Conservation (phyloP, 2,329 filamentous ascomycete genomes). For the Uncinocarpus reesii region DNA sequence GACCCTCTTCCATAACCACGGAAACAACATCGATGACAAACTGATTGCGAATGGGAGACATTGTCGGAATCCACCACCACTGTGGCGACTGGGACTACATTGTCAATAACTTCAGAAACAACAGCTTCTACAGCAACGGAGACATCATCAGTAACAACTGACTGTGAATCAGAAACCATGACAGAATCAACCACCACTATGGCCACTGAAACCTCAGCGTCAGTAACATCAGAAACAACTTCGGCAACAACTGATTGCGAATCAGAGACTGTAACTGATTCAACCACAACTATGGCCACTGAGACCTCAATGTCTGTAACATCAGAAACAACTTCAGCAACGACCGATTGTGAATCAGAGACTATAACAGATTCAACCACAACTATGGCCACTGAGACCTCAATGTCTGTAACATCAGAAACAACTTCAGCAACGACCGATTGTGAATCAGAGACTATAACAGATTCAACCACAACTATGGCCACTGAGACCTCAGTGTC, state of each 20-base stretch:
- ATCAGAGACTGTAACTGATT: not conserved
- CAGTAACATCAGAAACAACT: not conserved
- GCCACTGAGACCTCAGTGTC: no score
- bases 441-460: not conserved
- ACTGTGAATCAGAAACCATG: constrained; percentile 1
- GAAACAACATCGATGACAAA: not conserved
- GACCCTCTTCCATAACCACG: not conserved
- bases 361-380: not conserved
- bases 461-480: no score
- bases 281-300: not conserved
- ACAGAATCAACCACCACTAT: not conserved
- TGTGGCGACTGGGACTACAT: not conserved
- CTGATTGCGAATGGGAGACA: not conserved
- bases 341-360: not conserved
- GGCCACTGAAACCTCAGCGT: no score
- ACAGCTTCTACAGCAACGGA: no score
- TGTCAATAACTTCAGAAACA: not conserved
- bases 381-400: no score
- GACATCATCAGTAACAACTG: not conserved
- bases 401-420: not conserved
- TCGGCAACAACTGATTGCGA: not conserved
- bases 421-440: not conserved
- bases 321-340: not conserved
- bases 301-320: not conserved
- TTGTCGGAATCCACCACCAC: not conserved